Conservation (phyloP, 2,329 filamentous ascomycete genomes). For the Paraphoma sp. region DNA sequence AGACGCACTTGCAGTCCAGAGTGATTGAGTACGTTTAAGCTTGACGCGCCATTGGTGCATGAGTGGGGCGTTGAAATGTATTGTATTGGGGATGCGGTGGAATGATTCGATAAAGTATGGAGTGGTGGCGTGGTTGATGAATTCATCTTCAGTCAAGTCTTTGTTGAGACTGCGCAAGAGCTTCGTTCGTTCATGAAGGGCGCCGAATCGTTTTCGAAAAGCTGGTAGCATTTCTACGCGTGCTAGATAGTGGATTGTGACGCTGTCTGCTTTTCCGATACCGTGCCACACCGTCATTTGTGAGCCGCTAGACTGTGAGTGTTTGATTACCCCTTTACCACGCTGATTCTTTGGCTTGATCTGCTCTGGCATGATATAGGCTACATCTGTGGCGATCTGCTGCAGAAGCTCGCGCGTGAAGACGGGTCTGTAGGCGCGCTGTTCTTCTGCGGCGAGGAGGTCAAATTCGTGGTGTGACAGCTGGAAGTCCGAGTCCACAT, state of each 20-base stretch:
- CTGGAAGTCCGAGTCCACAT: neutral
- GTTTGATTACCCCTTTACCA: neutral
- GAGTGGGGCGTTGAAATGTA: neutral
- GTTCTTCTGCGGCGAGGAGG: neutral
- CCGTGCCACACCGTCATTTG: neutral
- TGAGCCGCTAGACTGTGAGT: neutral
- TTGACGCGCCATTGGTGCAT: neutral
- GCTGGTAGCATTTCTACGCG: slow-evolving; percentile 11
- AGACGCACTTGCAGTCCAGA: slow-evolving; percentile 2
- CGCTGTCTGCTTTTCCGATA: neutral
- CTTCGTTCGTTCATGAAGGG: neutral
- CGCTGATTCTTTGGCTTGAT: neutral
- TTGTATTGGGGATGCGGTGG: neutral
- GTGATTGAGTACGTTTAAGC: neutral
- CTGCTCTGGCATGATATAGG: neutral
- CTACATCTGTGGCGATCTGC: neutral
- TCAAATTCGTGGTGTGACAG: neutral
- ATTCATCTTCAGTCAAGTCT: neutral
- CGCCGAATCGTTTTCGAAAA: slow-evolving; percentile 4
- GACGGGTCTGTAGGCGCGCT: neutral
- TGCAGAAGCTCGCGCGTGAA: slow-evolving; percentile 6
- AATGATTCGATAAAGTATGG: slow-evolving; percentile 1
- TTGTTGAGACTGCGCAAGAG: slow-evolving; percentile 2
- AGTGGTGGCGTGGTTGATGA: neutral
- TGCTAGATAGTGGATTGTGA: slow-evolving; percentile 6